Conservation (phyloP, 2,329 filamentous ascomycete genomes). For the Diplodia seriata region DNA sequence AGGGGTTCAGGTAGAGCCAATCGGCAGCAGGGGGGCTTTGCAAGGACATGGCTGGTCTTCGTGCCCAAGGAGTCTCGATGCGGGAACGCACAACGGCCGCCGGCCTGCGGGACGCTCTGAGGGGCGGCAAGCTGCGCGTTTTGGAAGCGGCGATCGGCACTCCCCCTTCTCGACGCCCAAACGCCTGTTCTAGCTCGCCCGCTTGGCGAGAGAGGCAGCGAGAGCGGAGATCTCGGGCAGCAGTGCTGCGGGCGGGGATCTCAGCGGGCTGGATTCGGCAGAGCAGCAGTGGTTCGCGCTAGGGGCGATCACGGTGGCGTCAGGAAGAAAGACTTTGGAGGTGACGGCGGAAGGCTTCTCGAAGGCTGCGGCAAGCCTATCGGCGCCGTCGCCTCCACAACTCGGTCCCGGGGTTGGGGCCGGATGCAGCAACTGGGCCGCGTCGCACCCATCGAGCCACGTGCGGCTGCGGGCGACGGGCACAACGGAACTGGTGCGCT, state of each 20-base stretch:
- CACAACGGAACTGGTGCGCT: not conserved
- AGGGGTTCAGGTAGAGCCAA: conserved; percentile 41
- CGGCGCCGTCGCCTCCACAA: conserved; percentile 13
- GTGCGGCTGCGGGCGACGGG: conserved; percentile 8
- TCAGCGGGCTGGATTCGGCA: conserved; percentile 8
- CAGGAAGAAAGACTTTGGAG: not conserved
- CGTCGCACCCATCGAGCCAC: conserved; percentile 2
- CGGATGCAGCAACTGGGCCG: conserved; percentile 17
- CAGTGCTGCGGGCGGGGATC: conserved; percentile 10
- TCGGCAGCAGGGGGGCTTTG: conserved; percentile 10
- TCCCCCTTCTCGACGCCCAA: conserved; percentile 16
- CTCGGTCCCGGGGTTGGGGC: conserved; percentile 15
- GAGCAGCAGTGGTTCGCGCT: conserved; percentile 28
- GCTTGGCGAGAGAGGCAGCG: not conserved
- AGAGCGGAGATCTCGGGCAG: conserved; percentile 15
- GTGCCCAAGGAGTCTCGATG: conserved; percentile 10
- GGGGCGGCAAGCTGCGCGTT: not conserved
- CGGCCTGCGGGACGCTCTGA: not conserved
- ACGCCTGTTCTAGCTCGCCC: conserved; percentile 8
- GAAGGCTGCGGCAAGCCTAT: conserved; percentile 11
- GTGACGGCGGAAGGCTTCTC: not conserved
- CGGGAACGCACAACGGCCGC: conserved; percentile 1
- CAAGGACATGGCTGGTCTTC: conserved; percentile 16
- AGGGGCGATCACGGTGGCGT: conserved; percentile 28
- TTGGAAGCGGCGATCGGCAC: not conserved